These are phyloP conservation scores for Pilasporangium apinafurcum DNA, from an alignment of 352 stramenopile species.

Conservation along the genomic window DNA sequence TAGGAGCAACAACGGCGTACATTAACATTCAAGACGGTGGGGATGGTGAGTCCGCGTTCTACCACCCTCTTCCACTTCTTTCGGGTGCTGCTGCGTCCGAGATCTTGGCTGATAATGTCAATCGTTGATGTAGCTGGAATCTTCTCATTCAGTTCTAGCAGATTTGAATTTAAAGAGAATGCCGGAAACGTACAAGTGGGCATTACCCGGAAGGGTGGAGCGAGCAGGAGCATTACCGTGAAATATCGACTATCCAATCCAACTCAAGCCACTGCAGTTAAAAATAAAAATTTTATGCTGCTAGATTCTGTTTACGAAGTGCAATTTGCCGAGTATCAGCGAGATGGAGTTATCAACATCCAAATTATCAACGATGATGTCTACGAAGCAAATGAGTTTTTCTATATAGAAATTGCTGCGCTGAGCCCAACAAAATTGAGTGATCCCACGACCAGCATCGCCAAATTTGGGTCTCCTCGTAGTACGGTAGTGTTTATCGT, in stretches of 20 bases:
- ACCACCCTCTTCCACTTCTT: neutral
- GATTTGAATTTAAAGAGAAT: slow-evolving; percentile 46
- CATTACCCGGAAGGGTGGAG: slow-evolving; percentile 33
- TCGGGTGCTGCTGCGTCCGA: neutral
- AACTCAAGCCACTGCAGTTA: slow-evolving; percentile 37
- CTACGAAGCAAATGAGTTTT: slow-evolving; percentile 63
- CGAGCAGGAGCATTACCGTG: slow-evolving; percentile 28
- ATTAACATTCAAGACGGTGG: slow-evolving; percentile 26
- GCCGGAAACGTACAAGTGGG: slow-evolving; percentile 33
- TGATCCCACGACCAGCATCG: slow-evolving; percentile 21
- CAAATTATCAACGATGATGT: slow-evolving; percentile 49
- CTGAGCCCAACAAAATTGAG: slow-evolving; percentile 22
- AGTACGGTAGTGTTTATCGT: slow-evolving; percentile 38
- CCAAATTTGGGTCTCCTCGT: slow-evolving; percentile 20
- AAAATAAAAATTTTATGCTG: slow-evolving; percentile 58
- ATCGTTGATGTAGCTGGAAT: slow-evolving; percentile 24
- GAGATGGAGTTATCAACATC: slow-evolving; percentile 34
- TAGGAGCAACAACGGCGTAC: slow-evolving; percentile 19
- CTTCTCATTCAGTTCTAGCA: slow-evolving; percentile 48
- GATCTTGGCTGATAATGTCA: neutral
- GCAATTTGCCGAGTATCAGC: slow-evolving; percentile 43
- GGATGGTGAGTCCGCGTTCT: slow-evolving; percentile 28
- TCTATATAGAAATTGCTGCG: slow-evolving; percentile 45
- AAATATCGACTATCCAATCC: slow-evolving; percentile 40
- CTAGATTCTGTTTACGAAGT: slow-evolving; percentile 24